phyloP scores from a whole-genome alignment of 1,284 basidiomycete species.

The Athelia sp. region DNA sequence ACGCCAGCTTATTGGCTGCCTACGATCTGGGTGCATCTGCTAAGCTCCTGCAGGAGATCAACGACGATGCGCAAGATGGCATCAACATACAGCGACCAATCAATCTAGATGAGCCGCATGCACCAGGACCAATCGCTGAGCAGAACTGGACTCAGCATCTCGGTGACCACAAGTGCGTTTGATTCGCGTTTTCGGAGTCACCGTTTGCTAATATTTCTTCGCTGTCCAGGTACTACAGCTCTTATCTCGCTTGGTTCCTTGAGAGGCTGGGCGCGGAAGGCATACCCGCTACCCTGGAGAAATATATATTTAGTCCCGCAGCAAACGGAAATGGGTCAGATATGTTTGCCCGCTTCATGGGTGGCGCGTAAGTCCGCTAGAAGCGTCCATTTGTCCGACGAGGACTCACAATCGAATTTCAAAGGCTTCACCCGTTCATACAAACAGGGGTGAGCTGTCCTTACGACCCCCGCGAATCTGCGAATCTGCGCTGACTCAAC shows the following conservation, averaged over 20 bases:
- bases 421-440: conserved; percentile 59
- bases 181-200: conserved; percentile 1
- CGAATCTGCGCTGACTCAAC: too few relatives aligned
- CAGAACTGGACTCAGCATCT: conserved; percentile 54
- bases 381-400: too few relatives aligned
- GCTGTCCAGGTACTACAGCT: conserved; percentile 43
- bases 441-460: conserved; percentile 56
- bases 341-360: conserved; percentile 54
- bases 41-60: conserved; percentile 49
- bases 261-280: conserved; percentile 40
- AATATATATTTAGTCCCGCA: conserved; percentile 48
- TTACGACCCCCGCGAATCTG: too few relatives aligned
- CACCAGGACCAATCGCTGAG: background rate
- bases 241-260: conserved; percentile 55
- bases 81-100: conserved; percentile 16
- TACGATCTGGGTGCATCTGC: conserved; percentile 61
- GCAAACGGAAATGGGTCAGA: conserved; percentile 41
- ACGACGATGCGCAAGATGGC: conserved; percentile 29
- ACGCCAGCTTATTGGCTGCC: conserved; percentile 48
- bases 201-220: conserved; percentile 1
- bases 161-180: conserved; percentile 44
- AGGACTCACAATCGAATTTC: conserved; percentile 9
- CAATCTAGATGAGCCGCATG: conserved; percentile 23
- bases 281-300: conserved; percentile 36
- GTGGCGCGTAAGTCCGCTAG: too few relatives aligned